phyloP scores from a whole-genome alignment of 2,329 filamentous ascomycete species.

The Podosphaera leucotricha region DNA sequence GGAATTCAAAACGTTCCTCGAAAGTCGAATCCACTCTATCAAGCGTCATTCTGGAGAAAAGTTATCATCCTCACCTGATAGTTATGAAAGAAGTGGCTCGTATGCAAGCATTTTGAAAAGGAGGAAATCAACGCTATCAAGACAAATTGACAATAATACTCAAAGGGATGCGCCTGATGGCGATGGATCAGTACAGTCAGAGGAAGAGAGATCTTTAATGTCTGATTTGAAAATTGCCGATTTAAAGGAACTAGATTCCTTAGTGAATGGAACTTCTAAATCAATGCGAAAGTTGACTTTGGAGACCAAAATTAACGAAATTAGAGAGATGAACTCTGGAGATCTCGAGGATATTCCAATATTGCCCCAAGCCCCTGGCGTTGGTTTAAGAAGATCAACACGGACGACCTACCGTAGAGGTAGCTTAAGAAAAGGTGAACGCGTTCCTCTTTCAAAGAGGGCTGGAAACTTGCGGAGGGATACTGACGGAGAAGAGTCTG shows the following conservation, averaged over 20 bases:
- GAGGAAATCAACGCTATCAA: constrained; percentile 89
- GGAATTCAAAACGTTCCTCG: constrained; percentile 90
- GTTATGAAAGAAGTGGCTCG: constrained; percentile 29
- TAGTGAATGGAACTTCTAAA: constrained; percentile 58
- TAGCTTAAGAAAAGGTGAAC: constrained; percentile 59
- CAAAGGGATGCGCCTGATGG: constrained; percentile 35
- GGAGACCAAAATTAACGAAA: constrained; percentile 13
- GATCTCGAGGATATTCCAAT: constrained; percentile 59
- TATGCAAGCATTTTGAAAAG: constrained; percentile 38
- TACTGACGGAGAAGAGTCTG: constrained; percentile 27
- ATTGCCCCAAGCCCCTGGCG: constrained; percentile 50
- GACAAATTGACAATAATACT: constrained; percentile 56
- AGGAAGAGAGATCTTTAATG: constrained; percentile 43
- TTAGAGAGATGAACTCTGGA: constrained; percentile 14
- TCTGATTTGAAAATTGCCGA: constrained; percentile 37
- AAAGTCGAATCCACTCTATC: constrained; percentile 79
- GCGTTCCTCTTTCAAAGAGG: constrained; percentile 52
- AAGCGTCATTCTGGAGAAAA: constrained; percentile 59
- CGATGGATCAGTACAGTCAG: constrained; percentile 62
- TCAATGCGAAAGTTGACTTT: constrained; percentile 43
- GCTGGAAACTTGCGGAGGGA: constrained; percentile 32
- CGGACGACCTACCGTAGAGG: constrained; percentile 77
- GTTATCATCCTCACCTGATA: constrained; percentile 33
- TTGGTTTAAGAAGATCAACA: constrained; percentile 69
- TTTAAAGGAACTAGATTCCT: constrained; percentile 45